Evolutionary conservation across 768 basidiomycete species (phyloP).

Genomic region (Suillus tomentosus): DNA sequence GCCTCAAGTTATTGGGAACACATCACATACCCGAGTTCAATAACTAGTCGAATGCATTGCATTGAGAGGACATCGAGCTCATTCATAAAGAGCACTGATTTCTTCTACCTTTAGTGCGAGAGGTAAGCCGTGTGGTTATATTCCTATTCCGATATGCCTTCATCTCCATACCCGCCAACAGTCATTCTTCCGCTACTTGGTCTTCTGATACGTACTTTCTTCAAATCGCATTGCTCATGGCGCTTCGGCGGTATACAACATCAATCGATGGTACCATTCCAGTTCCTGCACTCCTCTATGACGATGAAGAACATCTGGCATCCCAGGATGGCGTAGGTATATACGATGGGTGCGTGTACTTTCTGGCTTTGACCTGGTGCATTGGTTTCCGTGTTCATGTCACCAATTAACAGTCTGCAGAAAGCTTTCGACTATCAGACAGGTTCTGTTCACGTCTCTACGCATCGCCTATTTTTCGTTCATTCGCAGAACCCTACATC

Average conservation of each 20-base stretch:
- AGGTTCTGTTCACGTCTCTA: conserved; percentile 73
- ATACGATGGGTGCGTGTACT: conserved; percentile 78
- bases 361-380: conserved; percentile 9
- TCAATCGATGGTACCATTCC: conserved; percentile 78
- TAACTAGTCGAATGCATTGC: conserved; percentile 2
- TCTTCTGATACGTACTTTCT: neutral
- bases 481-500: conserved; percentile 49
- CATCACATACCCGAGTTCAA: neutral
- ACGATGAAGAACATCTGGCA: conserved; percentile 75
- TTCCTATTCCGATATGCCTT: neutral
- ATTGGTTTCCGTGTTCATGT: conserved; percentile 20
- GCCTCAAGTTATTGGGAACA: neutral
- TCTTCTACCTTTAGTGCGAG: conserved; percentile 1
- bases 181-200: neutral
- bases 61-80: conserved; percentile 4
- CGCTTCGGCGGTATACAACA: conserved; percentile 55
- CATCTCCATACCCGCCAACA: neutral
- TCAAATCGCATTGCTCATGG: conserved; percentile 38
- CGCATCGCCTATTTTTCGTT: conserved; percentile 85
- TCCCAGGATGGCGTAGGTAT: conserved; percentile 84
- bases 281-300: conserved; percentile 71
- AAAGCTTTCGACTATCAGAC: conserved; percentile 80
- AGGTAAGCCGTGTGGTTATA: neutral
- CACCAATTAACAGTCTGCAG: conserved; percentile 57
- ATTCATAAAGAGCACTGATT: conserved; percentile 1